Evolutionary conservation across 805 yeast species (phyloP), one percentile per base, ranked within the genome.

Genomic region (Saccharomycopsis vini): DNA sequence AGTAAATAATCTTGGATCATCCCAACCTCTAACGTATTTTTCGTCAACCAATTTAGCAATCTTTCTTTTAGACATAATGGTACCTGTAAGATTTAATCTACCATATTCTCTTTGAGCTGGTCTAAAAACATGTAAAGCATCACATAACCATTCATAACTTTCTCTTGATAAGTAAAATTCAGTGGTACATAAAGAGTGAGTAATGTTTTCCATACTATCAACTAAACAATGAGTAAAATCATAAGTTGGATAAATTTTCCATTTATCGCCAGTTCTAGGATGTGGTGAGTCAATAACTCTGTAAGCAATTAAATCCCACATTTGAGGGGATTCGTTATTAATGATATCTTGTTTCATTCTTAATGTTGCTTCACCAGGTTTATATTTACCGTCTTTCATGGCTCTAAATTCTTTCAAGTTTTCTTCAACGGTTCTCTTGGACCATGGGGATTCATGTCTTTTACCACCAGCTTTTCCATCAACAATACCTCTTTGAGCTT

Each of bases 91-190:
- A 62, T 89, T 92, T 61, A 92, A 76, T 63, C 98, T 79, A 53
- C 99, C 99, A 57, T 89, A 92, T 64, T 92, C 99, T 63, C 98
- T 81, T 73, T 92, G 99, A 10, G 97, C 95, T 26, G 99, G 98
- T 70, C 95, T 81, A 67, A 87, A 92, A 38, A 92, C 95, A 57
- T 85, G 89, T 48, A 92, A 77, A 31, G 81, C 89, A 56, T 92
- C 97, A 69, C 97, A 90, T 54, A 92, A 73, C 99, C 99, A 92
- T 66, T 92, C 99, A 63, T 92, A 92, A 57, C 94, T 81, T 67
- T 90, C 95, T 60, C 99, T 77, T 22, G 95, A 82, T 45, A 90
- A 67, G 52, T 82, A 77, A 64, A 92, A 92, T 66, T 92, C 99
- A 37, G 95, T 84, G 35, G 98, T 92, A 69, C 99, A 92, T 56